Evolutionary conservation across 23 red algal genomes (phyloP), one percentile per base, ranked within the genome.

Genomic region (Cyanidioschyzon merolae): DNA sequence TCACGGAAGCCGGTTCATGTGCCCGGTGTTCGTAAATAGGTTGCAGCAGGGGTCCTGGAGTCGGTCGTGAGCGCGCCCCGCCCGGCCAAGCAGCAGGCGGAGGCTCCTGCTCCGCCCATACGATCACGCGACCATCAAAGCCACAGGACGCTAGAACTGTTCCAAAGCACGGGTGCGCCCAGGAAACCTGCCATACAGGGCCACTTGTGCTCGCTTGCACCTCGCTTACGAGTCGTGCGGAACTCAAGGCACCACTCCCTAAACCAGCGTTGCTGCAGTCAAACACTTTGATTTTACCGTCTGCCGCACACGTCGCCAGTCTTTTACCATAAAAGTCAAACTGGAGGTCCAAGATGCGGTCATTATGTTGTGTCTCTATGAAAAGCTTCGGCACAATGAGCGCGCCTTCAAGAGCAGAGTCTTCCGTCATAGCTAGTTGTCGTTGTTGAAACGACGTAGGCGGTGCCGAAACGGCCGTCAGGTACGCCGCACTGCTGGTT

Each of bases 101-200:
- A 15, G 45, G 45, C 45, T 54, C 45, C 21, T 7, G 45, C 45
- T 54, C 45, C 15, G 74, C 75, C 94, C 94, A 98, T 3, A 98
- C 34, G 51, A 98, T 89, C 7, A 89, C 94, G 24, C 87, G 83
- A 25, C 89, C 82, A 76, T 98, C 94, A 37, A 86, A 88, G 1
- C 88, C 85, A 41, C 84, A 87, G 0, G 94, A 89, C 15, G 88
- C 94, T 16, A 98, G 85, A 27, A 98, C 35, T 31, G 82, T 88
- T 68, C 90, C 88, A 67, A 88, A 88, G 17, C 80, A 79, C 25
- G 94, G 94, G 58, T 98, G 94, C 24, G 88, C 88, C 94, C 94
- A 98, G 2, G 87, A 78, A 17, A 98, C 80, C 54, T 98, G 94
- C 94, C 94, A 98, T 37, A 98, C 88, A 1, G 94, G 85, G 15